Base-by-base conservation (phyloP, 495 filamentous ascomycete genomes). In the Clohesyomyces aquaticus region DNA sequence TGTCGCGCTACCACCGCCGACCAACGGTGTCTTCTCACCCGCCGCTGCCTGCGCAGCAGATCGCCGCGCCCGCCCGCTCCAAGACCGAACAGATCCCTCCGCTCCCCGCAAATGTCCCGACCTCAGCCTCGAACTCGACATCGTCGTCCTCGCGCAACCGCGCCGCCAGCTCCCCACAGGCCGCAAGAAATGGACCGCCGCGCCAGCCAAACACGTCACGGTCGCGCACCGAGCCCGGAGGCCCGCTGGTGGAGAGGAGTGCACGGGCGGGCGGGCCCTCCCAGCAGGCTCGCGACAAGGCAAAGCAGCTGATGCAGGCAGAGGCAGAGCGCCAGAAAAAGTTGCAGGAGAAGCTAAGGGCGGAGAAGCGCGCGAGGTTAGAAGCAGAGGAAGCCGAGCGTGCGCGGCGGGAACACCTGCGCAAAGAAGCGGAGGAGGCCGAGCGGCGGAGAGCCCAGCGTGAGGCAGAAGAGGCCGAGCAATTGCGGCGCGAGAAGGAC, bases 1-100 rank as follows among this genome's bases (percentile, higher is more conserved):
- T 70, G 57, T 76, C 75, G 32, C 65, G 75, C 43, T 77, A 77
- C 51, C 73, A 71, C 35, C 65, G 71, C 43, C 67, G 68, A 50
- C 65, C 61, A 42, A 55, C 49, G 9, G 63, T 59, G 6, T 49
- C 60, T 26, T 49, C 60, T 26, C 35, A 68, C 46, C 28, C 49
- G 48, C n/a, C n/a, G 45, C 67, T 26, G 59, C 55, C 38, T 42
- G 54, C 23, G 45, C 25, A n/a, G n/a, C n/a, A n/a, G n/a, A n/a
- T n/a, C 18, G 47, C 61, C 4, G 48, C 57, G 45, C 53, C 61
- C 10, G 14, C 46, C 10, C 55, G 50, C n/a, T 53, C 55, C 16
- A 18, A 38, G 2, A 67, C 48, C 23, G 65, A 49, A 21, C n/a
- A 55, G 16, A 45, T 47, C 26, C 63, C 67, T 45, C 41, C 67